phyloP scores from a whole-genome alignment of 345 rosid genomes.

The Populus davidiana region DNA sequence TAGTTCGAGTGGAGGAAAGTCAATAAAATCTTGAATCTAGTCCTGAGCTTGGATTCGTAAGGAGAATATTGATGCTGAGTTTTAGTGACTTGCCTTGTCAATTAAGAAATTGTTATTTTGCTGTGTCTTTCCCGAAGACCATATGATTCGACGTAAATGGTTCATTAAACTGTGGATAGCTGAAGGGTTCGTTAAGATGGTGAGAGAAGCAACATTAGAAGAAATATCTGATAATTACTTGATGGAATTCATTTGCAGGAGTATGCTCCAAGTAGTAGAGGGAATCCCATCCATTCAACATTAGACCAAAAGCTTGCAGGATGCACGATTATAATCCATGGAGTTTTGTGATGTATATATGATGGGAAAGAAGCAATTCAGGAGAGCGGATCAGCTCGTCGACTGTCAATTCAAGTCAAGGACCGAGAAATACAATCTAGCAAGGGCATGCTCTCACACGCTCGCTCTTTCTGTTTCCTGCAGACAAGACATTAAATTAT shows the following conservation, averaged over 20 bases:
- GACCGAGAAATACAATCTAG: slow-evolving; percentile 3
- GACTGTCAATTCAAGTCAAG: slow-evolving; percentile 22
- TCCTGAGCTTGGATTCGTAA: not conserved
- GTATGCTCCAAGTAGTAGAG: slow-evolving; percentile 32
- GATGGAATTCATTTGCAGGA: slow-evolving; percentile 34
- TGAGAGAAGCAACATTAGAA: slow-evolving; percentile 18
- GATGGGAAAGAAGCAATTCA: not conserved
- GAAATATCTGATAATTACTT: slow-evolving; percentile 35
- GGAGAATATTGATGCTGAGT: slow-evolving; percentile 12
- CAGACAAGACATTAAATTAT: slow-evolving; percentile 11
- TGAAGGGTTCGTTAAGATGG: slow-evolving; percentile 28
- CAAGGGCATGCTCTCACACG: slow-evolving; percentile 9
- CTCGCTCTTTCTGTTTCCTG: slow-evolving; percentile 32
- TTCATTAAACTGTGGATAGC: slow-evolving; percentile 35
- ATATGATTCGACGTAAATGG: slow-evolving; percentile 21
- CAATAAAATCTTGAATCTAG: slow-evolving; percentile 9
- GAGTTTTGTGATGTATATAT: too few species aligned
- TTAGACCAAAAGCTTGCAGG: slow-evolving; percentile 2
- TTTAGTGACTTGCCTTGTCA: slow-evolving; percentile 21
- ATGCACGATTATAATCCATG: not conserved
- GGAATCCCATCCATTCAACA: not conserved
- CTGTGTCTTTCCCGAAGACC: slow-evolving; percentile 32
- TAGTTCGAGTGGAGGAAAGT: slow-evolving; percentile 30
- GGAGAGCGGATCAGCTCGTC: slow-evolving; percentile 16
- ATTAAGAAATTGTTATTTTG: slow-evolving; percentile 34